phyloP scores from a whole-genome alignment of 768 basidiomycete species.

The Suillus occidentalis region DNA sequence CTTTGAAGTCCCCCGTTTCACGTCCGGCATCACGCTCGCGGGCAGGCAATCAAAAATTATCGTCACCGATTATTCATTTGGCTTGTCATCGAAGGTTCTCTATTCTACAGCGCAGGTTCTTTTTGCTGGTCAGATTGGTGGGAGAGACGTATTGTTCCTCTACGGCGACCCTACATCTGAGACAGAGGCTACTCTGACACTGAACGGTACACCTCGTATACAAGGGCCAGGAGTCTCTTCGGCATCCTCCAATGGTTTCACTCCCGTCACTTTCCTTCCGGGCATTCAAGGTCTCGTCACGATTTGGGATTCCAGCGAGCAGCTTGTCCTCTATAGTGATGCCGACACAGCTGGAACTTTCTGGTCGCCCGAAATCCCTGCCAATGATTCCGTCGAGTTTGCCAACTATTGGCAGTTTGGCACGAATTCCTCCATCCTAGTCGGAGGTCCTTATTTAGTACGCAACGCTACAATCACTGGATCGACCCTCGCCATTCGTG shows the following conservation, averaged over 20 bases:
- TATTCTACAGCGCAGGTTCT: conserved; percentile 78
- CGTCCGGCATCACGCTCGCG: conserved; percentile 52
- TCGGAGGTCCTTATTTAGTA: conserved; percentile 66
- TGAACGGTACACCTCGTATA: conserved; percentile 48
- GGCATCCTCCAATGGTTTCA: conserved; percentile 27
- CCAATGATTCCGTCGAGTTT: conserved; percentile 38
- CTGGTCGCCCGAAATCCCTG: conserved; percentile 70
- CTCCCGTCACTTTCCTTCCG: conserved; percentile 53
- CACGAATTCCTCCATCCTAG: conserved; percentile 65
- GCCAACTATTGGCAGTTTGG: conserved; percentile 72
- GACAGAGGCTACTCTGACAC: conserved; percentile 51
- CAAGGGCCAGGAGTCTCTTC: conserved; percentile 28
- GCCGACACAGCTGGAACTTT: conserved; percentile 65
- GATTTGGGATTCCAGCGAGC: conserved; percentile 63
- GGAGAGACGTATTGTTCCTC: conserved; percentile 62
- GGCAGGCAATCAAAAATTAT: conserved; percentile 78
- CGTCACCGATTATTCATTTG: conserved; percentile 72
- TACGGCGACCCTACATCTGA: conserved; percentile 55
- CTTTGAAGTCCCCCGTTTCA: conserved; percentile 57
- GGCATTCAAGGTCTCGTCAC: conserved; percentile 61
- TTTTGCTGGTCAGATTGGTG: conserved; percentile 61
- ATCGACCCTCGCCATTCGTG: conserved; percentile 56
- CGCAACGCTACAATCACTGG: conserved; percentile 50
- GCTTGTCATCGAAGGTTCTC: conserved; percentile 49
- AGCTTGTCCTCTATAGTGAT: conserved; percentile 71